A percentile compares a stretch with the other conserved stretches of the same genome.
Conservation (phyloP, 225 moss, liverwort and hornwort species). For the Ulota crispa region DNA sequence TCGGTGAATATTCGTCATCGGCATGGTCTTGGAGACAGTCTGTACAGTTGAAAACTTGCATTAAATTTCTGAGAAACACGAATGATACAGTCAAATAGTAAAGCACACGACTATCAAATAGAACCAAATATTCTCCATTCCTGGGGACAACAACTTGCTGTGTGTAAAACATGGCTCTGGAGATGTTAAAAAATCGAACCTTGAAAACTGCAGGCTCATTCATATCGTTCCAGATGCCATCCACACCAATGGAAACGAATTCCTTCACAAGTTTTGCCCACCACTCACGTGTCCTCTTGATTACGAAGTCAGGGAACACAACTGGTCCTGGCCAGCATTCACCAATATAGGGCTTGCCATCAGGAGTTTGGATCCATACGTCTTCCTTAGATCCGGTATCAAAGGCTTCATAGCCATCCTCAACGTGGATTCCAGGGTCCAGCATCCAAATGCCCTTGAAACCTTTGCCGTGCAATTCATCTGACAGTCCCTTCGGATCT, state of each 20-base stretch:
- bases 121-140: neutral
- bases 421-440: slow-evolving; percentile 78
- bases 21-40: slow-evolving; percentile 90
- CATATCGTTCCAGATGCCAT: slow-evolving; percentile 97
- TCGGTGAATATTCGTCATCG: slow-evolving; percentile 66
- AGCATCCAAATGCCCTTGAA: slow-evolving; percentile 94
- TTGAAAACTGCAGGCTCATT: slow-evolving; percentile 87
- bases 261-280: slow-evolving; percentile 73
- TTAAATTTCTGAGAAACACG: neutral
- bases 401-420: slow-evolving; percentile 59
- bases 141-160: neutral
- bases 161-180: neutral
- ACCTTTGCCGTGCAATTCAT: slow-evolving; percentile 57
- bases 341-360: slow-evolving; percentile 62
- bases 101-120: neutral
- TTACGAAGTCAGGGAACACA: slow-evolving; percentile 70
- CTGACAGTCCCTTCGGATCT: slow-evolving; percentile 57
- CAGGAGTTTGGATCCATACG: slow-evolving; percentile 59
- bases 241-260: slow-evolving; percentile 62
- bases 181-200: slow-evolving; percentile 31
- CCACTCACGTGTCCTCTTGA: slow-evolving; percentile 59
- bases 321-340: slow-evolving; percentile 86
- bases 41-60: slow-evolving; percentile 18
- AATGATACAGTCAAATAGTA: neutral
- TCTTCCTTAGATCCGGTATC: slow-evolving; percentile 59